Evolutionary conservation across 371 early-diverging fungal species (phyloP), one percentile per base, ranked within the genome.

Genomic region (Mortierella sp.): DNA sequence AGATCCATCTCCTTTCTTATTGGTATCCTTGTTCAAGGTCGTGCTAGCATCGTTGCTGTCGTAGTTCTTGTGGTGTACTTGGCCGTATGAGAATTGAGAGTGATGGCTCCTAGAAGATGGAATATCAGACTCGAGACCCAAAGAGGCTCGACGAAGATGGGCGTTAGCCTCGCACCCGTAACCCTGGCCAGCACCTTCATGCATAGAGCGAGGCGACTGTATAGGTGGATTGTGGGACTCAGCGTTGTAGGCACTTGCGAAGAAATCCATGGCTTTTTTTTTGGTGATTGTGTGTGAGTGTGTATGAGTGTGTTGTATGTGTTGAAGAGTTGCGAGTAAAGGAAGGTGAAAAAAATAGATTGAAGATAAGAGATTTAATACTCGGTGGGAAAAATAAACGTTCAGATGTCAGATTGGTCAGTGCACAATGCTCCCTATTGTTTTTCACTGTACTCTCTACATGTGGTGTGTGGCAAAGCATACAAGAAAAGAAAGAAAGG

Each of bases 131-230:
- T 78, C 78, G 32, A 78, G 70, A 24, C 78, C 78, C 14, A 54
- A 66, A 43, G 78, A 78, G 22, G 73, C 73, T 64, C 78, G 73
- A 45, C 78, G 73, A 35, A 78, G 67, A 54, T 78, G 78, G 16
- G 73, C 66, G 47, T 78, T 78, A 65, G 66, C 24, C 43, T 78
- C 78, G 52, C 61, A 59, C 24, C 78, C 78, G 18, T 78, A 78
- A 12, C 78, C 78, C 59, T 66, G 77, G n/a, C 66, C 55, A 30
- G 54, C 43, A 6, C 59, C 43, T 16, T 69, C 70, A 35, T 45
- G 32, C 2, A 11, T 12, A n/a, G 6, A 28, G 16, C 18, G 70
- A 3, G 62, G 32, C 32, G 70, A 49, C 18, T 68, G 60, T 24
- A 22, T 54, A 61, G 62, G n/a, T 28, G 14, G 0, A 3, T 30